Conservation (phyloP, 768 basidiomycete genomes). For the Mrakia hoshinonis region DNA sequence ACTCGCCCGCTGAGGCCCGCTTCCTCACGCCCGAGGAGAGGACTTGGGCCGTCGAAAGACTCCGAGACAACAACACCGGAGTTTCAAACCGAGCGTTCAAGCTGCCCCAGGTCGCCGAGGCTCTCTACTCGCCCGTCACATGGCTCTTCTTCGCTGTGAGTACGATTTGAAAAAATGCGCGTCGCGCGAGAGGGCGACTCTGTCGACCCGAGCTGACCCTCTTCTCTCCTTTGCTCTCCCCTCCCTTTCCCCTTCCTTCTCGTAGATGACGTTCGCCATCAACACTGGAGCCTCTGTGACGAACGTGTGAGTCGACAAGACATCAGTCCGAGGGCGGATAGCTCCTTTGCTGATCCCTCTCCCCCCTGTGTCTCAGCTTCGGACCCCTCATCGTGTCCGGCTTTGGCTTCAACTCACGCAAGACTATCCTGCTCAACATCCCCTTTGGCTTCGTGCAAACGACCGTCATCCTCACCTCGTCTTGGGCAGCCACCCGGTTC, state of each 20-base stretch:
- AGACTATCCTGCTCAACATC: slow-evolving; percentile 49
- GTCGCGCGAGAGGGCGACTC: too few relatives aligned
- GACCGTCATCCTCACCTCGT: slow-evolving; percentile 37
- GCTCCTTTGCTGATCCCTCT: background rate
- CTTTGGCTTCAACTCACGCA: slow-evolving; percentile 45
- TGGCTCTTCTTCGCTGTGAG: slow-evolving; percentile 30
- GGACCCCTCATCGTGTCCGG: slow-evolving; percentile 47
- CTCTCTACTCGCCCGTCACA: slow-evolving; percentile 24
- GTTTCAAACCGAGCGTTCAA: slow-evolving; percentile 24
- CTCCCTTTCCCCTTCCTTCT: too few relatives aligned
- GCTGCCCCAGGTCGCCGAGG: slow-evolving; percentile 32
- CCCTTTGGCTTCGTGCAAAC: slow-evolving; percentile 45
- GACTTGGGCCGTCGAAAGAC: slow-evolving; percentile 33
- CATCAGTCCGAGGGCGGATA: background rate
- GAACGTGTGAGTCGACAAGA: slow-evolving; percentile 37
- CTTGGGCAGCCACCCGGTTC: slow-evolving; percentile 36
- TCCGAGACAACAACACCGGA: slow-evolving; percentile 32
- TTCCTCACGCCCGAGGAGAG: slow-evolving; percentile 35
- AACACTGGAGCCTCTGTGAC: slow-evolving; percentile 28
- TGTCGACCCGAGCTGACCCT: too few relatives aligned
- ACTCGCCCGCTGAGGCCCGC: slow-evolving; percentile 30
- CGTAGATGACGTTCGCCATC: slow-evolving; percentile 11
- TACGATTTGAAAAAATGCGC: too few relatives aligned
- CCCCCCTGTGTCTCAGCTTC: slow-evolving; percentile 39
- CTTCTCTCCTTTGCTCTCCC: too few relatives aligned